Evolutionary conservation across 345 rosid species (phyloP).

Genomic region (Brassica nigra): DNA sequence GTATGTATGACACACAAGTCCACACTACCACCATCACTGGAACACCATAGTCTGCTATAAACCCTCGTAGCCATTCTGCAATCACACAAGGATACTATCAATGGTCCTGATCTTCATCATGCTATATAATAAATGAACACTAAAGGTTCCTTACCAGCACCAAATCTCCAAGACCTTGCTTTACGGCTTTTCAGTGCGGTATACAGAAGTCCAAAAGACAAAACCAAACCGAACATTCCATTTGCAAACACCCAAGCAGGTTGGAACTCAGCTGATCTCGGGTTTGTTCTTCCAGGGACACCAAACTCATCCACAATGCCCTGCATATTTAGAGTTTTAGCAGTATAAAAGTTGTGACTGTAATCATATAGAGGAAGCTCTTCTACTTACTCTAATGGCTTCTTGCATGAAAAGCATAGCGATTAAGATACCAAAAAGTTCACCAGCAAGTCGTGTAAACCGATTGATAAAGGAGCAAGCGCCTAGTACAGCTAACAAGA

Average conservation of each 20-base stretch:
- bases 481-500: constrained; percentile 79
- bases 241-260: constrained; percentile 90
- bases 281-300: constrained; percentile 74
- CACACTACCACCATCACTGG: constrained; percentile 90
- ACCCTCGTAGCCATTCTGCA: constrained; percentile 75
- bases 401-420: constrained; percentile 96
- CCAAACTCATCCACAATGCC: constrained; percentile 89
- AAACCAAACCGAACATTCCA: constrained; percentile 88
- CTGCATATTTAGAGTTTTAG: constrained; percentile 38
- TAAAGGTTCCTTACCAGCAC: constrained; percentile 59
- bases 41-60: constrained; percentile 90
- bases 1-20: constrained; percentile 80
- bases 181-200: constrained; percentile 76
- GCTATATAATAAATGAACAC: neutral
- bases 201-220: constrained; percentile 77
- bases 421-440: constrained; percentile 87
- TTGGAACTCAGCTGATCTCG: constrained; percentile 58
- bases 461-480: constrained; percentile 94
- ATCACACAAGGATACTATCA: constrained; percentile 2
- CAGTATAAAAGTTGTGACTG: neutral
- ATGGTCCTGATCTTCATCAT: constrained; percentile 4
- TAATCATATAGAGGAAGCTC: neutral
- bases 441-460: constrained; percentile 93
- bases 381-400: constrained; percentile 71
- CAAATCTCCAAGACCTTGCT: constrained; percentile 91